Evolutionary conservation across 352 stramenopile genomes (phyloP).

Genomic region (Saprolegnia diclina): DNA sequence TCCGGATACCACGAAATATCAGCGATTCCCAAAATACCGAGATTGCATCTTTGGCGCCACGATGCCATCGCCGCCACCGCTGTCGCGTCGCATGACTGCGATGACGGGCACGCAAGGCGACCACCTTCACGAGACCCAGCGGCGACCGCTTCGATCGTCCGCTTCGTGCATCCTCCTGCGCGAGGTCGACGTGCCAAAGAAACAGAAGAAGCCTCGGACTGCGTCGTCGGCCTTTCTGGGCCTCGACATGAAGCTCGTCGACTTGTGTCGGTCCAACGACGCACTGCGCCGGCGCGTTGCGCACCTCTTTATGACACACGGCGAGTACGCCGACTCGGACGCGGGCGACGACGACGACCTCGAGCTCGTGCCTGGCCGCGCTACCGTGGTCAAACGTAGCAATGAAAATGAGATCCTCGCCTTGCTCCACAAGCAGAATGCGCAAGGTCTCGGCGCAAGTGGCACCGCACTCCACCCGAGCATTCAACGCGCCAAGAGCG

Average conservation of each 20-base stretch:
- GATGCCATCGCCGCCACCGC: neutral
- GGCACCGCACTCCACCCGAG: neutral
- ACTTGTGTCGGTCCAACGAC: slow-evolving; percentile 16
- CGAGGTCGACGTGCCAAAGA: neutral
- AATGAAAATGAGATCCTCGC: slow-evolving; percentile 15
- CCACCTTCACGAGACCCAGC: neutral
- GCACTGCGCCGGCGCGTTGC: slow-evolving; percentile 9
- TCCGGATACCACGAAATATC: neutral
- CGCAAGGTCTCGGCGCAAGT: neutral
- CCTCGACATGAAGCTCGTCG: slow-evolving; percentile 18
- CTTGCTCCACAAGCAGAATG: neutral
- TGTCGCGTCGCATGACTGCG: neutral
- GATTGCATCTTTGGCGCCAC: neutral
- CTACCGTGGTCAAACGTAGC: neutral
- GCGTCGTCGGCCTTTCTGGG: neutral
- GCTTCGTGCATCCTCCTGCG: neutral
- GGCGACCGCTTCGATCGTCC: neutral
- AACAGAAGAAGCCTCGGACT: neutral
- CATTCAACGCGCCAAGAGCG: slow-evolving; percentile 24
- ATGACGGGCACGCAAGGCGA: neutral
- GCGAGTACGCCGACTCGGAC: neutral
- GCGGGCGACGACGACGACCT: slow-evolving; percentile 3
- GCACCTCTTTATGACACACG: slow-evolving; percentile 21
- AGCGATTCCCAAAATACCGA: neutral
- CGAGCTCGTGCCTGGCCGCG: slow-evolving; percentile 5